Percentiles rank a stretch among this genome's conserved stretches.
Evolutionary conservation across 2,329 filamentous ascomycete genomes (phyloP).

Genomic region (Ilyonectria robusta): DNA sequence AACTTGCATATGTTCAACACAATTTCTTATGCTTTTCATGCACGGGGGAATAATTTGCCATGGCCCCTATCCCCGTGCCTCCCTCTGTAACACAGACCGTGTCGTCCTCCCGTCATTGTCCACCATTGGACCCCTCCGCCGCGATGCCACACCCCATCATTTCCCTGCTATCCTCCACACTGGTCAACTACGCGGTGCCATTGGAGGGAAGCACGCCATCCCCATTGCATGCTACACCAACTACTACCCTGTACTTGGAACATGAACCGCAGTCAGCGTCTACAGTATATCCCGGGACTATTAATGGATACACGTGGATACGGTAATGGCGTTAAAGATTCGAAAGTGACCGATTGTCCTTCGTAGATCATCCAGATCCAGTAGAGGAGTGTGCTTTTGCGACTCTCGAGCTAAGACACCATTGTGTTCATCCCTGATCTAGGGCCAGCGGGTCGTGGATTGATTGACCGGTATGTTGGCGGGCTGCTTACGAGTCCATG

Average conservation of each 20-base stretch:
- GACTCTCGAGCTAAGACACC: not conserved
- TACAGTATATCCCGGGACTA: not conserved
- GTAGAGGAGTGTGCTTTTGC: not conserved
- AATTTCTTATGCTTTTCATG: conserved; percentile 3
- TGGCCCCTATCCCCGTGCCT: not conserved
- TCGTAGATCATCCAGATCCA: not conserved
- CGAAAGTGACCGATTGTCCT: not conserved
- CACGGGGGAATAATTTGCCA: conserved; percentile 10
- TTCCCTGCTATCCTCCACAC: not conserved
- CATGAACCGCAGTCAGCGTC: not conserved
- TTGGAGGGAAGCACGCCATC: conserved; percentile 6
- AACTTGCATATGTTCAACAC: not conserved
- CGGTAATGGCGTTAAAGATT: not conserved
- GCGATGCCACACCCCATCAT: conserved; percentile 2
- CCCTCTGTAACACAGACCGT: not conserved
- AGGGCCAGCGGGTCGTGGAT: not conserved
- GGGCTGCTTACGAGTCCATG: conserved; percentile 8
- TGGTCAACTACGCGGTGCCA: not conserved
- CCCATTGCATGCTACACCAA: not conserved
- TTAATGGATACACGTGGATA: not conserved
- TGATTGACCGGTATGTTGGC: not conserved
- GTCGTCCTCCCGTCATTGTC: not conserved
- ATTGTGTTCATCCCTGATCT: not conserved
- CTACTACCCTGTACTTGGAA: conserved; percentile 12
- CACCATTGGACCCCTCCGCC: conserved; percentile 1